phyloP scores from a whole-genome alignment of 2,329 filamentous ascomycete genomes.

The Trichoderma pleuroti region DNA sequence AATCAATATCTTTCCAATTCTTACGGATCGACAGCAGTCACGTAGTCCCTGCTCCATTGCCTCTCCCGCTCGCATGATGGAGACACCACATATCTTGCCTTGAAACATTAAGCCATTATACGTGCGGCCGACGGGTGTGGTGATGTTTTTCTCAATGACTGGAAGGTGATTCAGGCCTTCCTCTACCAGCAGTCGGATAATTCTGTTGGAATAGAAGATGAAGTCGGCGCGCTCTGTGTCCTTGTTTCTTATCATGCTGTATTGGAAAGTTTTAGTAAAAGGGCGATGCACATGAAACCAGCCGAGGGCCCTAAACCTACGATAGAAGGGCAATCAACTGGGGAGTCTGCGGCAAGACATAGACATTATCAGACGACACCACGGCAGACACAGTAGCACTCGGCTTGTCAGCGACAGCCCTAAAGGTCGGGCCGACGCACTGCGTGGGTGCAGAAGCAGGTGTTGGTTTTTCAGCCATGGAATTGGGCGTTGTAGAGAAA shows the following conservation, averaged over 20 bases:
- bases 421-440: slow-evolving; percentile 77
- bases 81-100: slow-evolving; percentile 97
- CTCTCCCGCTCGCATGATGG: slow-evolving; percentile 96
- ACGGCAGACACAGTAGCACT: slow-evolving; percentile 83
- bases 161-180: slow-evolving; percentile 96
- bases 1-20: slow-evolving; percentile 97
- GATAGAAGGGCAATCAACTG: slow-evolving; percentile 96
- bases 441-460: slow-evolving; percentile 43
- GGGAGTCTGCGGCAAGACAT: slow-evolving; percentile 85
- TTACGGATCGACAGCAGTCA: slow-evolving; percentile 95
- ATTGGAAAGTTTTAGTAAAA: slow-evolving; percentile 25
- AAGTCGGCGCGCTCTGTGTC: slow-evolving; percentile 90
- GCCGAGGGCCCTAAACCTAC: slow-evolving; percentile 55
- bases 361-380: slow-evolving; percentile 80
- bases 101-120: slow-evolving; percentile 94
- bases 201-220: slow-evolving; percentile 98
- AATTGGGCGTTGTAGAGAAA: slow-evolving; percentile 36
- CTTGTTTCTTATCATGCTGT: slow-evolving; percentile 93
- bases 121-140: slow-evolving; percentile 80
- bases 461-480: slow-evolving; percentile 28
- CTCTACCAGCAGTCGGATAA: slow-evolving; percentile 93
- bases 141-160: slow-evolving; percentile 82
- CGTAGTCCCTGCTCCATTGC: slow-evolving; percentile 96
- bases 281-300: not conserved
- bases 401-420: slow-evolving; percentile 71